Conservation (phyloP, 768 basidiomycete genomes). For the Boletus rex-veris region DNA sequence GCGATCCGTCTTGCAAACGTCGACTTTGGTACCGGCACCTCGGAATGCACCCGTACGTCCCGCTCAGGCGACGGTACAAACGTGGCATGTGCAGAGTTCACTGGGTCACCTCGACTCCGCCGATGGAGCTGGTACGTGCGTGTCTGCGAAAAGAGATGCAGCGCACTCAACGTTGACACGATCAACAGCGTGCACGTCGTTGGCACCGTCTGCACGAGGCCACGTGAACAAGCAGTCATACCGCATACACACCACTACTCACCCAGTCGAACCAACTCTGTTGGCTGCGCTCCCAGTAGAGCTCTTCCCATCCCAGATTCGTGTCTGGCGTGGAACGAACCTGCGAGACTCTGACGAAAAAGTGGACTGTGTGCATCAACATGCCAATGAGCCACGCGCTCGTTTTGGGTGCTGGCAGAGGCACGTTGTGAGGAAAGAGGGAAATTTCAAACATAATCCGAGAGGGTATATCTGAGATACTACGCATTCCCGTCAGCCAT, state of each 20-base stretch:
- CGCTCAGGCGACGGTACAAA: constrained; percentile 51
- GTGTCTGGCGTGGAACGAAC: constrained; percentile 56
- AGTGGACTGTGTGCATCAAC: constrained; percentile 62
- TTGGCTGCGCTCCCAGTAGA: constrained; percentile 63
- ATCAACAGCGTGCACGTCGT: constrained; percentile 54
- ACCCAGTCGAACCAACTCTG: constrained; percentile 83
- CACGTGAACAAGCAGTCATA: constrained; percentile 6
- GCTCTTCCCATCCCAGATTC: constrained; percentile 76
- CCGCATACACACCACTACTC: constrained; percentile 21
- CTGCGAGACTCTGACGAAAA: constrained; percentile 60
- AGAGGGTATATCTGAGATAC: constrained; percentile 65
- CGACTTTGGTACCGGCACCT: constrained; percentile 41
- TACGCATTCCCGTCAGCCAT: constrained; percentile 30
- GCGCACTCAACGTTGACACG: constrained; percentile 53
- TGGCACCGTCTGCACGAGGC: constrained; percentile 54
- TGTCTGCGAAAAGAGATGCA: constrained; percentile 69
- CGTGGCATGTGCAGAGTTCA: constrained; percentile 65
- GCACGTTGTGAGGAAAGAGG: constrained; percentile 77
- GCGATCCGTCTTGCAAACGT: constrained; percentile 42
- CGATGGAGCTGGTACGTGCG: constrained; percentile 66
- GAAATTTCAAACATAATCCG: constrained; percentile 74
- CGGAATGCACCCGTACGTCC: constrained; percentile 6
- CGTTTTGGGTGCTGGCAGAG: constrained; percentile 63
- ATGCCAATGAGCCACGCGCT: constrained; percentile 66
- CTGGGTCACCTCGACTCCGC: constrained; percentile 49